Conservation (phyloP, 495 filamentous ascomycete genomes). For the Hypoxylon subgilvum region DNA sequence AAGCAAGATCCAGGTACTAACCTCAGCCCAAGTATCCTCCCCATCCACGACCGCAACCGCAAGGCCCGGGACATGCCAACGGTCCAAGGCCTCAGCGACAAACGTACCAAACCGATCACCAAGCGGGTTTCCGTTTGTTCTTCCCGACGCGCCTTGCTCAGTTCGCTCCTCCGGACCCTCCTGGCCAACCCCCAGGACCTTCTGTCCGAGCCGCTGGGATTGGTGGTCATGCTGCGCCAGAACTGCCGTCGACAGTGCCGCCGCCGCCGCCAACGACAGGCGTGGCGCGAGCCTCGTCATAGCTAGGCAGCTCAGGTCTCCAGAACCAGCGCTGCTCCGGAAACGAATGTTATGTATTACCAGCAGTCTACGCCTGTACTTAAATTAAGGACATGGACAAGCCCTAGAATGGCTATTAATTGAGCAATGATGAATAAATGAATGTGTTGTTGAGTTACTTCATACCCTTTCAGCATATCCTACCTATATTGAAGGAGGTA, state of each 20-base stretch:
- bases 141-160: neutral
- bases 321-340: no score
- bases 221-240: slow-evolving; percentile 35
- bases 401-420: no score
- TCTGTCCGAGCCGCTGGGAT: slow-evolving; percentile 37
- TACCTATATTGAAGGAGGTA: no score
- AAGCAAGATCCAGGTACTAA: slow-evolving; percentile 22
- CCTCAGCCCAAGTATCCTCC: slow-evolving; percentile 51
- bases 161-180: slow-evolving; percentile 29
- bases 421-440: no score
- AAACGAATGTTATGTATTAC: no score
- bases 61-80: slow-evolving; percentile 59
- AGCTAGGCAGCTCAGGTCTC: no score
- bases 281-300: neutral
- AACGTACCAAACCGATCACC: slow-evolving; percentile 47
- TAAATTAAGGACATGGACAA: no score
- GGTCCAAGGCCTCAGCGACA: slow-evolving; percentile 45
- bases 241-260: slow-evolving; percentile 12
- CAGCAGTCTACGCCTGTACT: no score
- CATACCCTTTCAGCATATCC: no score
- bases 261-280: neutral
- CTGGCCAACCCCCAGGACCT: slow-evolving; percentile 42
- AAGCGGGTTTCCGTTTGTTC: slow-evolving; percentile 36
- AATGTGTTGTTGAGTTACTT: no score
- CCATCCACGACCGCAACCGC: slow-evolving; percentile 57